Percentiles rank a stretch among this genome's conserved stretches.
Conservation (phyloP, 495 filamentous ascomycete genomes). For the Lineolata rhizophorae region DNA sequence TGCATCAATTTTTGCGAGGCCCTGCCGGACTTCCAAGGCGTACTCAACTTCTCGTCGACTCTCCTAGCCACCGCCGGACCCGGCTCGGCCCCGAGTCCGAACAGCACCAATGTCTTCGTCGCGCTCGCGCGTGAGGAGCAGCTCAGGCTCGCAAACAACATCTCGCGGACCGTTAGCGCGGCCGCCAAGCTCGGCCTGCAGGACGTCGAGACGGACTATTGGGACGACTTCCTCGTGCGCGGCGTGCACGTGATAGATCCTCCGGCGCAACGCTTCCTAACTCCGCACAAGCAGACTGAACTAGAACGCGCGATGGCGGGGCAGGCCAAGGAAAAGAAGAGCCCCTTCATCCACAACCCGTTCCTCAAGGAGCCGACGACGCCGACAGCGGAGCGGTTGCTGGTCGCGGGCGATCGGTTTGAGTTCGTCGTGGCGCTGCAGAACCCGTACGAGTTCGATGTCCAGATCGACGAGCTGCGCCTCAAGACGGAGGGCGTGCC, state of each 20-base stretch:
- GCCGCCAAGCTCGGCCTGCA: slow-evolving; percentile 49
- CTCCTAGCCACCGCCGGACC: slow-evolving; percentile 63
- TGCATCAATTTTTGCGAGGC: slow-evolving; percentile 88
- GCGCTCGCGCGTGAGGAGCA: slow-evolving; percentile 65
- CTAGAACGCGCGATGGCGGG: slow-evolving; percentile 27
- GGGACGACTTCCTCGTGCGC: slow-evolving; percentile 86
- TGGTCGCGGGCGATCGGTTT: slow-evolving; percentile 56
- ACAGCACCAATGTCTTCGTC: slow-evolving; percentile 35
- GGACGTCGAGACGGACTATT: slow-evolving; percentile 61
- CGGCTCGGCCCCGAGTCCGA: slow-evolving; percentile 47
- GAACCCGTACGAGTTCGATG: slow-evolving; percentile 81
- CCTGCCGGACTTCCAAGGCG: slow-evolving; percentile 73
- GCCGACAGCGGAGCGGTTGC: slow-evolving; percentile 34
- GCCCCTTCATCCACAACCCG: slow-evolving; percentile 85
- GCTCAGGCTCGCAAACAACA: slow-evolving; percentile 53
- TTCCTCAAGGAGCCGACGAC: slow-evolving; percentile 47
- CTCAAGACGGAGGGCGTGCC: slow-evolving; percentile 48
- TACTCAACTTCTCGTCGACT: slow-evolving; percentile 66
- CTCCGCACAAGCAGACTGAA: slow-evolving; percentile 48
- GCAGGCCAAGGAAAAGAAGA: slow-evolving; percentile 33
- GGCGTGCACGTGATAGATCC: slow-evolving; percentile 46
- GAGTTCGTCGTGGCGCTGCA: slow-evolving; percentile 66
- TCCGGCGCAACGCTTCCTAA: slow-evolving; percentile 31
- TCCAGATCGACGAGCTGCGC: slow-evolving; percentile 67
- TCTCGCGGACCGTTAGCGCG: slow-evolving; percentile 58